These are phyloP conservation scores for Phlebiopsis flavidoalba DNA, from an alignment of 768 basidiomycete genomes.

Conservation along the genomic window DNA sequence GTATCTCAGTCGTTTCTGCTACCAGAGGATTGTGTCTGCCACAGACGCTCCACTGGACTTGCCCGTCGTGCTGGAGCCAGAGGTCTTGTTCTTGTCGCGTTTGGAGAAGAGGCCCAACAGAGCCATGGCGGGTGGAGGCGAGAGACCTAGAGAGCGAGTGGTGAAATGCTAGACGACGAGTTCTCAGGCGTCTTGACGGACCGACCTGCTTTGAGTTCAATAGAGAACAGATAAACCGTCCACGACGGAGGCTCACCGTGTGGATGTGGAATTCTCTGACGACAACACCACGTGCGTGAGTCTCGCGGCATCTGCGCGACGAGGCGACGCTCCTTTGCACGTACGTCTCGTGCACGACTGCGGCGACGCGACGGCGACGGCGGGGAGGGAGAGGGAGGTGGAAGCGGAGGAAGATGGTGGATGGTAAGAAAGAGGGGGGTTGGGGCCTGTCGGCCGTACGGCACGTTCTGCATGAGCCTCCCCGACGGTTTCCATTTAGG, in stretches of 20 bases:
- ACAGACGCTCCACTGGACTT: constrained; percentile 14
- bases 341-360: not conserved
- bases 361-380: not conserved
- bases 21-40: constrained; percentile 12
- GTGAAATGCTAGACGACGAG: constrained; percentile 2
- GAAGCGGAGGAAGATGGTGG: not conserved
- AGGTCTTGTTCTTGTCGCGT: constrained; percentile 22
- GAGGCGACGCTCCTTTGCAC: too few species aligned
- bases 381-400: not conserved
- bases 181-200: constrained; percentile 13
- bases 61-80: constrained; percentile 9
- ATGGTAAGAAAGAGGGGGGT: not conserved
- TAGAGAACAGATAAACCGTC: not conserved
- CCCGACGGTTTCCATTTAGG: constrained; percentile 4
- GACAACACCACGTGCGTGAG: constrained; percentile 14
- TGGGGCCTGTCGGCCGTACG: not conserved
- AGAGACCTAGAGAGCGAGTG: constrained; percentile 6
- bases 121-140: constrained; percentile 17
- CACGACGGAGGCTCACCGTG: constrained; percentile 7
- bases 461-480: not conserved
- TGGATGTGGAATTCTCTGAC: constrained; percentile 11
- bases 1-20: constrained; percentile 8
- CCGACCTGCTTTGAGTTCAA: not conserved
- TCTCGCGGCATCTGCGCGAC: not conserved
- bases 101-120: constrained; percentile 25